A percentile compares a stretch with the other conserved stretches of the same genome.
These are phyloP conservation scores for Tuber magnatum DNA, from an alignment of 495 filamentous ascomycete species.

Conservation along the genomic window DNA sequence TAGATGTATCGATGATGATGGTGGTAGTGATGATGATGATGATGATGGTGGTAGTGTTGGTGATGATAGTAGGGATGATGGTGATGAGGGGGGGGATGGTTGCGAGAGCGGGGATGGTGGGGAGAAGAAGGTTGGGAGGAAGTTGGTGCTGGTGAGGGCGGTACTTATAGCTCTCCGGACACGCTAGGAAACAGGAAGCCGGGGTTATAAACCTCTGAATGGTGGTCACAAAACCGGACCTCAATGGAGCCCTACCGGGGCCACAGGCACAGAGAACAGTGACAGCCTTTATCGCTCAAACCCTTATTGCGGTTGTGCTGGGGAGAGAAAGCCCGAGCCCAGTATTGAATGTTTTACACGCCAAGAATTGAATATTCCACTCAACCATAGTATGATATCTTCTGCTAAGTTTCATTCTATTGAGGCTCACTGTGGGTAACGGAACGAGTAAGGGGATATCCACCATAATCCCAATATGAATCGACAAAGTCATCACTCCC, in stretches of 20 bases:
- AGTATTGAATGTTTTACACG: background rate
- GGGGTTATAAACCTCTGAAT: background rate
- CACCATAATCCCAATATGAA: no score
- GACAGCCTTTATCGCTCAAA: background rate
- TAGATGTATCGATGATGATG: background rate
- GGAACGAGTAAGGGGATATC: no score
- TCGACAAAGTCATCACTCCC: no score
- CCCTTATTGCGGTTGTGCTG: background rate
- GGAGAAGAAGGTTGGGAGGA: background rate
- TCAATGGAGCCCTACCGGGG: background rate
- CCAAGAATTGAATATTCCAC: background rate
- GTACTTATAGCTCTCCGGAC: background rate
- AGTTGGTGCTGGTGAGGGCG: background rate
- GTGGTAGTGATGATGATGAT: no score
- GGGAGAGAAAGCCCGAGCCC: background rate
- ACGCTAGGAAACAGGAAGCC: background rate
- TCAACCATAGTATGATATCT: no score
- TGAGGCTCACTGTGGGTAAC: background rate
- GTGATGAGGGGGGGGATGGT: no score
- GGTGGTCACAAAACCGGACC: background rate
- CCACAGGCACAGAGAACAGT: background rate
- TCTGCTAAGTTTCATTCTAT: background rate
- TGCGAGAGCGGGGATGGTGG: background rate
- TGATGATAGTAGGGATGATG: no score
- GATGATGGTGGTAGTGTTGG: no score